Conservation (phyloP, 257 asterid genomes). For the Salvia splendens region DNA sequence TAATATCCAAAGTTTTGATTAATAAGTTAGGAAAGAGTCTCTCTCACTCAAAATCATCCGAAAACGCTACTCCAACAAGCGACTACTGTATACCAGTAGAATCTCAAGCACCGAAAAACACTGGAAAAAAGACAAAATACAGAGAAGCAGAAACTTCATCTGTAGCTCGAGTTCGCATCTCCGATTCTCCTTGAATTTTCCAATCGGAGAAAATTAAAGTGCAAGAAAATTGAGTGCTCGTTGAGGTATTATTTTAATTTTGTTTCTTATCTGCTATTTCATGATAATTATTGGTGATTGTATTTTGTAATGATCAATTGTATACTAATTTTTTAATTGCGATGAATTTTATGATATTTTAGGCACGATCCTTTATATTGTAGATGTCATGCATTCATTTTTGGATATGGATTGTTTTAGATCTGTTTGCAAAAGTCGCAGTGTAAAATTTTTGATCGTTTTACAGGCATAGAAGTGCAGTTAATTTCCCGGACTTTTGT, state of each 20-base stretch:
- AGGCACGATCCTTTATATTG: conserved; percentile 12
- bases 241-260: conserved; percentile 27
- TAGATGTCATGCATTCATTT: neutral
- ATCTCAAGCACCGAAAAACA: neutral
- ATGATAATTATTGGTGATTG: neutral
- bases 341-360: neutral
- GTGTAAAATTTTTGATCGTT: neutral
- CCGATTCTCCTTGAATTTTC: conserved; percentile 22
- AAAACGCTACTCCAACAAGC: neutral
- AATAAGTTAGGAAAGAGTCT: conserved; percentile 15
- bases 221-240: neutral
- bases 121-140: no score
- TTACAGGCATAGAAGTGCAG: neutral
- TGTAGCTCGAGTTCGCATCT: conserved; percentile 20
- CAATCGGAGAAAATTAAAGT: neutral
- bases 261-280: conserved; percentile 6
- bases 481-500: neutral
- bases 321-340: neutral
- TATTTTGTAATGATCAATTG: neutral
- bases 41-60: neutral
- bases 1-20: neutral
- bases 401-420: conserved; percentile 2
- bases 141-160: conserved; percentile 22
- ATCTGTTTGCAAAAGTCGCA: neutral
- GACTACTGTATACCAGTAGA: neutral